These are phyloP conservation scores for Cylindrotheca fusiformis DNA, from an alignment of 108 stramenopile species.

Conservation along the genomic window DNA sequence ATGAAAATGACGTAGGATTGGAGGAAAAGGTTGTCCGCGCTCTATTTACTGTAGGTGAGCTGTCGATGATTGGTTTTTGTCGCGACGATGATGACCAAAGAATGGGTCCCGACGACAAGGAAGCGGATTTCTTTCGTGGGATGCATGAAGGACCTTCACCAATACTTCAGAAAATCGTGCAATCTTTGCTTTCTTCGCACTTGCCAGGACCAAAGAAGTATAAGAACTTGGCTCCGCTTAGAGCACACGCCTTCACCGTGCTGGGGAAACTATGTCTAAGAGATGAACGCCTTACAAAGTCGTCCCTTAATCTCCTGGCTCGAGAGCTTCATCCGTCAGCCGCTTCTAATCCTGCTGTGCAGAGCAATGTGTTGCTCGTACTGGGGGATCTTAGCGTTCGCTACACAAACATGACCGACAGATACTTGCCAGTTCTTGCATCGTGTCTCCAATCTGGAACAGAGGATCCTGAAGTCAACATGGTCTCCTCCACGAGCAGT, in stretches of 20 bases:
- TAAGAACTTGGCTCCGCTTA: slow-evolving; percentile 35
- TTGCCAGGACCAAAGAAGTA: slow-evolving; percentile 34
- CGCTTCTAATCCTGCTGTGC: slow-evolving; percentile 48
- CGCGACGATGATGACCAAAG: slow-evolving; percentile 36
- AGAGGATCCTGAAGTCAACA: slow-evolving; percentile 12
- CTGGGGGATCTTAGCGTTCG: slow-evolving; percentile 90
- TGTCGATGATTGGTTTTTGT: slow-evolving; percentile 69
- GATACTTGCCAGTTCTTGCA: slow-evolving; percentile 89
- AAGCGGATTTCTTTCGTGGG: slow-evolving; percentile 34
- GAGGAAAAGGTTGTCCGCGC: slow-evolving; percentile 37
- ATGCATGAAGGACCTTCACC: slow-evolving; percentile 45
- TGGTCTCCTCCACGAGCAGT: slow-evolving; percentile 10
- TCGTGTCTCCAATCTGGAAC: slow-evolving; percentile 82
- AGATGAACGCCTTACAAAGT: slow-evolving; percentile 80
- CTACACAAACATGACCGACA: slow-evolving; percentile 92
- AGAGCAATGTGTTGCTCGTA: slow-evolving; percentile 87
- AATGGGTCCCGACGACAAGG: slow-evolving; percentile 1
- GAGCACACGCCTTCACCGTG: slow-evolving; percentile 82
- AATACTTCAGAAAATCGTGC: slow-evolving; percentile 49
- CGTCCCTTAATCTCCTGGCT: slow-evolving; percentile 75
- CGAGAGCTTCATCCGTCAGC: slow-evolving; percentile 77
- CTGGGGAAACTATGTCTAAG: slow-evolving; percentile 93
- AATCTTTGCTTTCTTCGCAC: slow-evolving; percentile 48
- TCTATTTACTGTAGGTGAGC: slow-evolving; percentile 64
- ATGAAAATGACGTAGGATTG: slow-evolving; percentile 23